These are phyloP conservation scores for Metarhizium anisopliae DNA, from an alignment of 2,329 filamentous ascomycete species.

Conservation along the genomic window DNA sequence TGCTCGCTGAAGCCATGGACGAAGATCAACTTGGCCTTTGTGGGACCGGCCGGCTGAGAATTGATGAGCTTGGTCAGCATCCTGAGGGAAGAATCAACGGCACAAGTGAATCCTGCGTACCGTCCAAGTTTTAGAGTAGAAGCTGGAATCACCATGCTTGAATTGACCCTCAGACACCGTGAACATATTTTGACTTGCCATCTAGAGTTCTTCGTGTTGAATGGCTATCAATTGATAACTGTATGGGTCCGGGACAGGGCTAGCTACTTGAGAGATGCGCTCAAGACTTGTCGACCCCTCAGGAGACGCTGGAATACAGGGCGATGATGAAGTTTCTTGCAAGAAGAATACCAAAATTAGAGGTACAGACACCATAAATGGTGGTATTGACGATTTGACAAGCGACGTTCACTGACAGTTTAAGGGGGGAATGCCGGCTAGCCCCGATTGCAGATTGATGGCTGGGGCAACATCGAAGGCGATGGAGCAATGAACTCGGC, in stretches of 20 bases:
- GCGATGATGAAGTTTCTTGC: background rate
- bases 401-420: too few species aligned
- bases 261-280: background rate
- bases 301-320: background rate
- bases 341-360: background rate
- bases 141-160: conserved; percentile 31
- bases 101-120: conserved; percentile 27
- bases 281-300: background rate
- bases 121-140: conserved; percentile 51
- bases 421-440: too few species aligned
- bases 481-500: too few species aligned
- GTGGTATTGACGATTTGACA: too few species aligned
- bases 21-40: conserved; percentile 67
- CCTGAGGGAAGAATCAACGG: background rate
- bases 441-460: too few species aligned
- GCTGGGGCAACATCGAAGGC: too few species aligned
- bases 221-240: background rate
- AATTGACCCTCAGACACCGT: conserved; percentile 42
- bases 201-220: background rate
- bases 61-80: background rate
- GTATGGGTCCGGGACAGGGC: background rate
- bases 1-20: conserved; percentile 90
- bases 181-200: conserved; percentile 18
- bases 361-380: too few species aligned
- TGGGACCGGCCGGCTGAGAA: conserved; percentile 41